These are phyloP conservation scores for Bonnemaisonia californica DNA, from an alignment of 31 red algal species.

Conservation along the genomic window DNA sequence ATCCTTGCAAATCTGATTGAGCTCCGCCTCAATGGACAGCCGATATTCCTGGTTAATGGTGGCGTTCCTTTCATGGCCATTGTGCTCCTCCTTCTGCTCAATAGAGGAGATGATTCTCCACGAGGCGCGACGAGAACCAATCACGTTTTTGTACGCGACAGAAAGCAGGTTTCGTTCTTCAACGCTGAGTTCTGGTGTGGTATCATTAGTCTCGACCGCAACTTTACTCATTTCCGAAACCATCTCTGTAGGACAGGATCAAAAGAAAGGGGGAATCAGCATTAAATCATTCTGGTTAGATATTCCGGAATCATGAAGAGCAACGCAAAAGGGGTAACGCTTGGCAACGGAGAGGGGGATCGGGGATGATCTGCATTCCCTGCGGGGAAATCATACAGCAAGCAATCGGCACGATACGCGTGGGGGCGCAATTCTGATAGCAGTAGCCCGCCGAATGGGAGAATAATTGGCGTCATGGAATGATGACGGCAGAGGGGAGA, in stretches of 20 bases:
- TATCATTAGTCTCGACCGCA: conserved; percentile 68
- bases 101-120: conserved; percentile 99
- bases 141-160: conserved; percentile 99
- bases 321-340: neutral
- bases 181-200: conserved; percentile 77
- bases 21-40: conserved; percentile 86
- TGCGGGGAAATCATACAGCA: conserved; percentile 91
- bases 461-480: too few relatives aligned
- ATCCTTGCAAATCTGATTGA: conserved; percentile 92
- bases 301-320: neutral
- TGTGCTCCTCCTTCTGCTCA: conserved; percentile 96
- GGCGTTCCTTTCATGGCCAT: conserved; percentile 87
- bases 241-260: conserved; percentile 72
- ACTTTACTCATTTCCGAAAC: conserved; percentile 97
- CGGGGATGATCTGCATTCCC: conserved; percentile 22
- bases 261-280: neutral
- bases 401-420: too few relatives aligned
- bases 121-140: conserved; percentile 96
- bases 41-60: conserved; percentile 93
- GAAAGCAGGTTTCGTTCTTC: conserved; percentile 99
- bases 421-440: too few relatives aligned
- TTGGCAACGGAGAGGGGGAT: neutral
- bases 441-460: too few relatives aligned
- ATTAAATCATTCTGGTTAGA: too few relatives aligned
- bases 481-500: too few relatives aligned